Evolutionary conservation across 2,329 filamentous ascomycete genomes (phyloP).

Genomic region (Xylariaceae sp.): DNA sequence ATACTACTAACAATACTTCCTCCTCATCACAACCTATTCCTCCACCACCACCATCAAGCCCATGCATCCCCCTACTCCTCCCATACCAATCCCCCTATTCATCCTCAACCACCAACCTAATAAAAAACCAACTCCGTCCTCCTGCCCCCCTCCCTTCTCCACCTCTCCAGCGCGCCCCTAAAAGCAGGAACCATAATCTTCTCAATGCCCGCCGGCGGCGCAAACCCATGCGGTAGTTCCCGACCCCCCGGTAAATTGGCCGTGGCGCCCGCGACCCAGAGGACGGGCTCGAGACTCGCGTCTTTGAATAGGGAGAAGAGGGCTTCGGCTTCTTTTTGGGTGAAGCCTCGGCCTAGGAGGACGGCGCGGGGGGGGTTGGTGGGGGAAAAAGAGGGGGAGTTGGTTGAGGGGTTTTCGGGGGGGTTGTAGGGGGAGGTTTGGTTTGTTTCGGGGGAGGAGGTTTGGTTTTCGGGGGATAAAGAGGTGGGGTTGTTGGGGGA

Average conservation of each 20-base stretch:
- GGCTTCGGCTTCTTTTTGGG: slow-evolving; percentile 12
- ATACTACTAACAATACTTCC: not conserved
- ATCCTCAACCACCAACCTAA: not conserved
- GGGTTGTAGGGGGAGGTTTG: too few relatives aligned
- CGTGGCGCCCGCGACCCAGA: slow-evolving; percentile 12
- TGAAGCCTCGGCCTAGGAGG: slow-evolving; percentile 18
- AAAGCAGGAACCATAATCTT: not conserved
- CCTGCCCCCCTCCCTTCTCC: slow-evolving; percentile 1
- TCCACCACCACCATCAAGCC: not conserved
- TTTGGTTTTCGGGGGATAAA: too few relatives aligned
- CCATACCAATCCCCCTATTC: too few relatives aligned
- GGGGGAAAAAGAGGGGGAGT: too few relatives aligned
- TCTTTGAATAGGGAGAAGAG: not conserved
- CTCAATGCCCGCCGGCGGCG: not conserved
- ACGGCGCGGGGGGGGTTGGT: slow-evolving; percentile 9
- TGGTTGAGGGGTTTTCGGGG: too few relatives aligned
- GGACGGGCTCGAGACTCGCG: not conserved
- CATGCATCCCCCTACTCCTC: too few relatives aligned
- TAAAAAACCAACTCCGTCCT: slow-evolving; percentile 11
- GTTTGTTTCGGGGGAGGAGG: too few relatives aligned
- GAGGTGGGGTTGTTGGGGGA: too few relatives aligned
- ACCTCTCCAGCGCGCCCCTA: slow-evolving; percentile 1
- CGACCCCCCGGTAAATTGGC: not conserved
- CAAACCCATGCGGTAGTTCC: slow-evolving; percentile 6
- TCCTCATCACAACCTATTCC: not conserved